Conservation (phyloP, 23 red algal species). For the Pyropia haitanensis region DNA sequence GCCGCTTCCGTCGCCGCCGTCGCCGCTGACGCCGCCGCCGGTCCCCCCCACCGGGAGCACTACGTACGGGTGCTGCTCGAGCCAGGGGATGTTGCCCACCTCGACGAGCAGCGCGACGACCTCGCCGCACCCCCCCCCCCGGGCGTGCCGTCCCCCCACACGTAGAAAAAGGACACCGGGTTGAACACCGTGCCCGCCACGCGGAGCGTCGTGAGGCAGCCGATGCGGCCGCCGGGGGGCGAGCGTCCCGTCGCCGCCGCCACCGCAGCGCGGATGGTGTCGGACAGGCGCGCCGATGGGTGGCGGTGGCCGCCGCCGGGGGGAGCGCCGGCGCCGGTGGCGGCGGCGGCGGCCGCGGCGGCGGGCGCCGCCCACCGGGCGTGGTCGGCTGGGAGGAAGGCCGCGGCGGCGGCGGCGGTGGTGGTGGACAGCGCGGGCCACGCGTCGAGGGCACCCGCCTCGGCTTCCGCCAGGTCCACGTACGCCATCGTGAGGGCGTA, state of each 20-base stretch:
- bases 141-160: slow-evolving; percentile 31
- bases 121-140: not conserved
- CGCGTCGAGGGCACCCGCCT: slow-evolving; percentile 18
- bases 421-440: slow-evolving; percentile 62
- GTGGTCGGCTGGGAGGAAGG: slow-evolving; percentile 25
- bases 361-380: slow-evolving; percentile 2
- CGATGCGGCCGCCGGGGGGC: slow-evolving; percentile 44
- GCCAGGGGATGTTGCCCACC: slow-evolving; percentile 96
- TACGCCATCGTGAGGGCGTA: slow-evolving; percentile 87
- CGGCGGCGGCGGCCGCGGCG: slow-evolving; percentile 33
- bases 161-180: slow-evolving; percentile 89
- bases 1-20: not conserved
- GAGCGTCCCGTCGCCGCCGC: slow-evolving; percentile 17
- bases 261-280: slow-evolving; percentile 35
- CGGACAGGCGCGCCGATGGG: slow-evolving; percentile 5
- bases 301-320: slow-evolving; percentile 38
- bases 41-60: slow-evolving; percentile 3
- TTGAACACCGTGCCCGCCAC: slow-evolving; percentile 86
- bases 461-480: slow-evolving; percentile 67
- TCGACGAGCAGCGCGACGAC: slow-evolving; percentile 75
- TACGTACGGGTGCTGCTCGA: slow-evolving; percentile 89
- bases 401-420: slow-evolving; percentile 11
- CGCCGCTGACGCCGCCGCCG: not conserved
- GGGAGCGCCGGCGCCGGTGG: slow-evolving; percentile 19
- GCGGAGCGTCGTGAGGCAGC: slow-evolving; percentile 73